A percentile compares a stretch with the other conserved stretches of the same genome.
phyloP scores from a whole-genome alignment of 23 red algal genomes.

The Agarophyton chilense region DNA sequence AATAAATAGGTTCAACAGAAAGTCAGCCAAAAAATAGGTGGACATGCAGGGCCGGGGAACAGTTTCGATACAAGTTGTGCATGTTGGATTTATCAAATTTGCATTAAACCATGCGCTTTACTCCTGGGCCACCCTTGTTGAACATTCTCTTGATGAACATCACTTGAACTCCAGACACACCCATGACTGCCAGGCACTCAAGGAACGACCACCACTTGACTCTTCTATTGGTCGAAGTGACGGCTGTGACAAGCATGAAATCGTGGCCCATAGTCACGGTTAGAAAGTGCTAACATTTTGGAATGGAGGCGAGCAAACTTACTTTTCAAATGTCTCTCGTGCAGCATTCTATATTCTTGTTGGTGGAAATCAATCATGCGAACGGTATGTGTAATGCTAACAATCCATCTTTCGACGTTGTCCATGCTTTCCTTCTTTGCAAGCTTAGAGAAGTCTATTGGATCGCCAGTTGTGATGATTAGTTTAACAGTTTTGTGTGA shows the following conservation, averaged over 20 bases:
- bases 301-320: conserved; percentile 4
- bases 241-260: conserved; percentile 16
- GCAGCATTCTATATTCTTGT: conserved; percentile 76
- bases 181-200: conserved; percentile 78
- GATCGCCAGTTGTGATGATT: conserved; percentile 70
- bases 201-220: conserved; percentile 83
- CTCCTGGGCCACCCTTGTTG: conserved; percentile 62
- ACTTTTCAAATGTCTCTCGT: conserved; percentile 80
- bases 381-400: conserved; percentile 80
- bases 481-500: conserved; percentile 87
- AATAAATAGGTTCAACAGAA: not conserved
- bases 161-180: conserved; percentile 73
- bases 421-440: conserved; percentile 85
- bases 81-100: conserved; percentile 29
- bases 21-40: not conserved
- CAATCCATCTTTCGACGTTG: conserved; percentile 73
- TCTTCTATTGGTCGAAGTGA: conserved; percentile 72
- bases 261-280: not conserved
- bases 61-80: conserved; percentile 25
- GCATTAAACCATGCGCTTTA: conserved; percentile 79
- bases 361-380: conserved; percentile 92
- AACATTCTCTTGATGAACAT: conserved; percentile 86
- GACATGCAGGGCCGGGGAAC: not conserved
- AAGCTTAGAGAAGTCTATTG: conserved; percentile 71
- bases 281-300: not conserved